A percentile compares a stretch with the other conserved stretches of the same genome.
Conservation (phyloP, 2,329 filamentous ascomycete genomes). For the Rhinocladiella similis region DNA sequence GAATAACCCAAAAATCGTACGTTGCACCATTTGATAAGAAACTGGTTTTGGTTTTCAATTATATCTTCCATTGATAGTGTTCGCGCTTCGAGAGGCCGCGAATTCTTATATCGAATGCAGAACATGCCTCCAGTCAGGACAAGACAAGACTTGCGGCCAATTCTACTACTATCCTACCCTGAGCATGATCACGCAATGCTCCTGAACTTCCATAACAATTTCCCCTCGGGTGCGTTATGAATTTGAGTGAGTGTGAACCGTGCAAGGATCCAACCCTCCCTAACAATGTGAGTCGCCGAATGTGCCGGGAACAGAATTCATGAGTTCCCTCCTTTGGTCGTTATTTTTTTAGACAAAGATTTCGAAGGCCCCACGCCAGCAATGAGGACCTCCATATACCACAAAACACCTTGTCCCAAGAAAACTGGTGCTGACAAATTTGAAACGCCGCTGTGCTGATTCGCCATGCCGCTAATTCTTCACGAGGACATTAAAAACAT, state of each 20-base stretch:
- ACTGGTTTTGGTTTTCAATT: too few relatives aligned
- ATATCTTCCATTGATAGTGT: too few relatives aligned
- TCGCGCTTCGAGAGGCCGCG: too few relatives aligned
- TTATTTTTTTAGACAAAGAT: slow-evolving; percentile 25
- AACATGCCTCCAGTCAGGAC: not conserved
- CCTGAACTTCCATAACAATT: not conserved
- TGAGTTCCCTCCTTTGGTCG: slow-evolving; percentile 22
- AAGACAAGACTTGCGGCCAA: not conserved
- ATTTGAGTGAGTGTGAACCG: too few relatives aligned
- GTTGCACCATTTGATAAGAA: too few relatives aligned
- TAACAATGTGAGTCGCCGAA: slow-evolving; percentile 14
- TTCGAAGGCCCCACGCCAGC: slow-evolving; percentile 4
- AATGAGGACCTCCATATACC: slow-evolving; percentile 14
- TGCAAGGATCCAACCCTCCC: slow-evolving; percentile 4
- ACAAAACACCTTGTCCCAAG: slow-evolving; percentile 14
- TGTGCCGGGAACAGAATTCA: slow-evolving; percentile 17
- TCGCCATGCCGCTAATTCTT: slow-evolving; percentile 27
- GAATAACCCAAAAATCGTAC: too few relatives aligned
- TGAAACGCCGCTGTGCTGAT: slow-evolving; percentile 20
- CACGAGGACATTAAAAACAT: slow-evolving; percentile 19
- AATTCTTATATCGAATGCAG: too few relatives aligned
- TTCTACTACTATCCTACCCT: not conserved
- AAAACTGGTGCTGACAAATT: slow-evolving; percentile 4
- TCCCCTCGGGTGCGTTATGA: too few relatives aligned
- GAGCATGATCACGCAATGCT: not conserved